Evolutionary conservation across 1,284 basidiomycete genomes (phyloP), one percentile per base, ranked within the genome.

Genomic region (Leccinum solheimii): DNA sequence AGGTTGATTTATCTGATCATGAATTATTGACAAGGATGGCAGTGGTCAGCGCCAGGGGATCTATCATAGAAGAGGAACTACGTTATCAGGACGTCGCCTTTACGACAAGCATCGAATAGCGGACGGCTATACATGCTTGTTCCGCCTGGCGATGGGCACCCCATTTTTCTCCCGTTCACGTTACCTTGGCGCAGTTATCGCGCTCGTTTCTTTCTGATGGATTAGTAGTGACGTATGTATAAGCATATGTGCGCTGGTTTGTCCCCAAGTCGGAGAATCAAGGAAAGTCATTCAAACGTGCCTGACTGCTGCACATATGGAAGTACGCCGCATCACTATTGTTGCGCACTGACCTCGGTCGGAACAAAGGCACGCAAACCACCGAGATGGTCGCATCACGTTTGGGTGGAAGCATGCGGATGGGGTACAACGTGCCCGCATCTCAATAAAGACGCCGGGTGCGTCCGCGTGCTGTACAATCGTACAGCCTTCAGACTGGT

Each of bases 341-440:
- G 59, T 52, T 36, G 34, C 53, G 19, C 49, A 48, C 43, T 23
- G 26, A 21, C 49, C 50, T 50, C n/a, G n/a, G 49, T n/a, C 14
- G 54, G 40, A 49, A 62, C 51, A 55, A 53, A 64, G 34, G 57
- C 23, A 50, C 52, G 19, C 60, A 51, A 60, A 26, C 11, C 34
- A 57, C 36, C 49, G 34, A 56, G 54, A 55, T 62, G 49, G 27
- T 16, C 21, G 56, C 32, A 45, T 59, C 57, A 57, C 57, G 52
- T 70, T 63, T 52, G 55, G 13, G 21, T 52, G 55, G 50, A 27
- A 59, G 58, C 66, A 67, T 36, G 56, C 32, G 59, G 59, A 45
- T 38, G 50, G 45, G 53, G 3, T 40, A 34, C 49, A 70, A 60
- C 59, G 56, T 59, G 64, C 36, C 36, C 14, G 30, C 36, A 19